These are phyloP conservation scores for Alternaria rosae DNA, from an alignment of 2,329 filamentous ascomycete genomes.

Conservation along the genomic window DNA sequence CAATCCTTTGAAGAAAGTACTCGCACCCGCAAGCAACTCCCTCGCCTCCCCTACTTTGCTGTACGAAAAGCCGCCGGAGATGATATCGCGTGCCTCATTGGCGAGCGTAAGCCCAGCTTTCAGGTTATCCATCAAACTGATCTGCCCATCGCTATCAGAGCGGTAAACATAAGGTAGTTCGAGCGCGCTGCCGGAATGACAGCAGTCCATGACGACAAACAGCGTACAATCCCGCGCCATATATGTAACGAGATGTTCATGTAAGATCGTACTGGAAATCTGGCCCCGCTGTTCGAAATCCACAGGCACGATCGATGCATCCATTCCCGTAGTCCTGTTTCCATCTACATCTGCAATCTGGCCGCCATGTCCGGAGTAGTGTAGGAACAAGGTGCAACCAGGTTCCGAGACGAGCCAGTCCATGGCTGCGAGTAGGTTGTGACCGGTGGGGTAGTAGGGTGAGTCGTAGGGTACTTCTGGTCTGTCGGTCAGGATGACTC, in stretches of 20 bases:
- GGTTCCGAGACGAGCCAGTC: constrained; percentile 65
- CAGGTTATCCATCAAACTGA: constrained; percentile 64
- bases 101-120: constrained; percentile 60
- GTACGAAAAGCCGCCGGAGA: constrained; percentile 61
- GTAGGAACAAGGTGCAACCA: constrained; percentile 62
- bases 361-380: constrained; percentile 67
- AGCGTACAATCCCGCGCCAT: constrained; percentile 61
- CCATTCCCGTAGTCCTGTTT: constrained; percentile 43
- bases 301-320: constrained; percentile 63
- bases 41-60: constrained; percentile 59
- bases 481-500: constrained; percentile 56
- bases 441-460: constrained; percentile 51
- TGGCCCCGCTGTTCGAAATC: constrained; percentile 63
- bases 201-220: constrained; percentile 68
- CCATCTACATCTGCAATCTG: constrained; percentile 59
- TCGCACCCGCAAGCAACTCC: constrained; percentile 62
- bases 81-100: constrained; percentile 58
- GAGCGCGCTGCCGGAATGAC: constrained; percentile 66
- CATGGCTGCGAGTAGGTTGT: constrained; percentile 62
- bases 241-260: constrained; percentile 60
- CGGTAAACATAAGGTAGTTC: constrained; percentile 67
- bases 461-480: constrained; percentile 37
- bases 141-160: constrained; percentile 63
- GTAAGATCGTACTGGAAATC: constrained; percentile 61
- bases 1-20: constrained; percentile 62